These are phyloP conservation scores for Penicillium taxi DNA, from an alignment of 495 filamentous ascomycete species.

Conservation along the genomic window DNA sequence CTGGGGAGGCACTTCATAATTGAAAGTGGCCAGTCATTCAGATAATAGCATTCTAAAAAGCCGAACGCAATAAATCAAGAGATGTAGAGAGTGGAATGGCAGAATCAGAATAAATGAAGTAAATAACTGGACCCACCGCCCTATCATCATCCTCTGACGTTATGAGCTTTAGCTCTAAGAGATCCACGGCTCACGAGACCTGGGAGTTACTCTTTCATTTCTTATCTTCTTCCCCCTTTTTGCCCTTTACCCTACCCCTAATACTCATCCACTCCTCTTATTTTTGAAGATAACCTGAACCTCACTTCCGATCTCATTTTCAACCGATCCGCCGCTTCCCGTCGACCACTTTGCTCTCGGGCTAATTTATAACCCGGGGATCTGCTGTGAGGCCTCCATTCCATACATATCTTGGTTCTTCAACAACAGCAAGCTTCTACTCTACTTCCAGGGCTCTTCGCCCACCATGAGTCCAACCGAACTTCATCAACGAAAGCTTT, in stretches of 20 bases:
- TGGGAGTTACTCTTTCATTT: too few relatives aligned
- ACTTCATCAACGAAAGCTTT: slow-evolving; percentile 35
- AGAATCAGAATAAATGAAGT: too few relatives aligned
- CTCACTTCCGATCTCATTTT: neutral
- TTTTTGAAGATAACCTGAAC: too few relatives aligned
- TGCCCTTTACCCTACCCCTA: too few relatives aligned
- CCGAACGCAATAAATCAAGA: too few relatives aligned
- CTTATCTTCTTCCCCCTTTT: too few relatives aligned
- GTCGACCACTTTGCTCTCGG: too few relatives aligned
- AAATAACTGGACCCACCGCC: slow-evolving; percentile 3
- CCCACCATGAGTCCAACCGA: slow-evolving; percentile 34
- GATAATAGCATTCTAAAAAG: too few relatives aligned
- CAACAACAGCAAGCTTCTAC: neutral
- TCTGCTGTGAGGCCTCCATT: too few relatives aligned
- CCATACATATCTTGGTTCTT: neutral
- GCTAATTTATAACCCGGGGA: too few relatives aligned
- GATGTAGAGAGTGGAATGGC: too few relatives aligned
- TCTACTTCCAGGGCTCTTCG: neutral
- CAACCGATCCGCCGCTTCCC: slow-evolving; percentile 4
- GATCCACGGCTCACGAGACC: neutral
- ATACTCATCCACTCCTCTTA: too few relatives aligned
- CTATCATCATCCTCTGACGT: slow-evolving; percentile 7
- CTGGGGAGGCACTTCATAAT: slow-evolving; percentile 12
- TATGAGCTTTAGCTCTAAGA: neutral
- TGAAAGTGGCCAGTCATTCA: slow-evolving; percentile 4